Conservation (phyloP, 495 filamentous ascomycete species). For the Chaetomium tenue region DNA sequence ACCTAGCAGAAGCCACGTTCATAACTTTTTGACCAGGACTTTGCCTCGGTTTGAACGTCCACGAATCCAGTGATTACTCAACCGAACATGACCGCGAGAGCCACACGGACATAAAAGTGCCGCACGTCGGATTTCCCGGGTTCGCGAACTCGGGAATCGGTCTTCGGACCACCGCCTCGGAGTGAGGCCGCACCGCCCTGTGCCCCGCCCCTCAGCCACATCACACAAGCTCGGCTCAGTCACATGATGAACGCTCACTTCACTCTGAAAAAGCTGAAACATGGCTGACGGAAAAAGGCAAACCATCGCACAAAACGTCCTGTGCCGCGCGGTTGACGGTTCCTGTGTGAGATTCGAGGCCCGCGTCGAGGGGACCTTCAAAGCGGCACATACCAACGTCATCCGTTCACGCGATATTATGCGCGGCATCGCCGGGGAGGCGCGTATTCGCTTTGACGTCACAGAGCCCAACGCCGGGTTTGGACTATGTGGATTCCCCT, state of each 20-base stretch:
- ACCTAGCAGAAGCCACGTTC: too few species aligned
- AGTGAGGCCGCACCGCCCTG: too few species aligned
- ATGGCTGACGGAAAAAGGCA: constrained; percentile 57
- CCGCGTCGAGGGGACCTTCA: constrained; percentile 68
- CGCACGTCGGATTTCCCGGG: too few species aligned
- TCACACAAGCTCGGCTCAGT: constrained; percentile 33
- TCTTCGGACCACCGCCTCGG: too few species aligned
- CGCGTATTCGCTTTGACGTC: constrained; percentile 66
- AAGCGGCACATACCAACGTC: constrained; percentile 70
- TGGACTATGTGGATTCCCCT: constrained; percentile 36
- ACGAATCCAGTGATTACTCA: too few species aligned
- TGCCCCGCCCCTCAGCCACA: background rate
- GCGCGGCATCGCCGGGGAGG: constrained; percentile 56
- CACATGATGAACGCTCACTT: constrained; percentile 70
- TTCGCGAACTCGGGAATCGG: too few species aligned
- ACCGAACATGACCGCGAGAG: too few species aligned
- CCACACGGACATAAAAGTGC: too few species aligned
- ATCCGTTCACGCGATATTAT: too few species aligned
- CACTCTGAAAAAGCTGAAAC: constrained; percentile 52
- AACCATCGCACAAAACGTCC: constrained; percentile 61
- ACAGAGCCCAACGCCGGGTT: constrained; percentile 70
- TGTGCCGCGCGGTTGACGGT: too few species aligned
- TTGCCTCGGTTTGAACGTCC: too few species aligned
- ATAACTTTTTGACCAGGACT: too few species aligned
- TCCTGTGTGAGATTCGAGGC: constrained; percentile 54